Evolutionary conservation across 768 basidiomycete genomes (phyloP), one percentile per base, ranked within the genome.

Genomic region (Mrakia blollopis): DNA sequence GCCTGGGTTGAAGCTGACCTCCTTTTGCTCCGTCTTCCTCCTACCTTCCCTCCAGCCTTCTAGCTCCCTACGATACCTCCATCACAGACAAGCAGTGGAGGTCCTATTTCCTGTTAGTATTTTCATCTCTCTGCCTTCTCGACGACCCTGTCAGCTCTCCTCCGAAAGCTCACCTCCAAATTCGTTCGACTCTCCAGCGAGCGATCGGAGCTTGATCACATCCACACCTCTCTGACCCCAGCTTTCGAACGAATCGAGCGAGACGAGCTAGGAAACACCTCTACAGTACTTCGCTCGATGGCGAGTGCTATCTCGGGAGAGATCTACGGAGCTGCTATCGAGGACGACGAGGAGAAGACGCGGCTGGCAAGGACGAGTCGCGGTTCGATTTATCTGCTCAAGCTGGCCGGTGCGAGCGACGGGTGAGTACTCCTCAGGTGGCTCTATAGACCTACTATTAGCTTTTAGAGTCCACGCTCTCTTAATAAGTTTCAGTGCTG

Each of bases 71-170:
- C 39, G 37, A 68, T 39, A 68, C 1, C 37, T 16, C 65, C 65
- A 68, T 68, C 39, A 68, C 65, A 9, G 65, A 68, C 35, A 25
- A 35, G 35, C 65, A 68, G n/a, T 68, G 65, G 65, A 35, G 65
- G 21, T 39, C 35, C 9, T 68, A 68, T 39, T 68, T 39, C 37
- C 35, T 68, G 65, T 68, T 6, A 63, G 62, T 32, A 0, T 23
- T 16, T 28, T 28, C 23, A 9, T 61, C 30, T 9, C 62, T 25
- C 30, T 63, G 14, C 7, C 35, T 39, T 35, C 37, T 41, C 62
- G 16, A n/a, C n/a, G n/a, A n/a, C n/a, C n/a, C n/a, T n/a, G n/a
- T n/a, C n/a, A n/a, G n/a, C n/a, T 10, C 57, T n/a, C 16, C 10
- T 37, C 37, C 32, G 32, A 65, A 68, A 35, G 25, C 37, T 68